phyloP scores from a whole-genome alignment of 129 eudicot species.

The Heracleum sosnowskyi region DNA sequence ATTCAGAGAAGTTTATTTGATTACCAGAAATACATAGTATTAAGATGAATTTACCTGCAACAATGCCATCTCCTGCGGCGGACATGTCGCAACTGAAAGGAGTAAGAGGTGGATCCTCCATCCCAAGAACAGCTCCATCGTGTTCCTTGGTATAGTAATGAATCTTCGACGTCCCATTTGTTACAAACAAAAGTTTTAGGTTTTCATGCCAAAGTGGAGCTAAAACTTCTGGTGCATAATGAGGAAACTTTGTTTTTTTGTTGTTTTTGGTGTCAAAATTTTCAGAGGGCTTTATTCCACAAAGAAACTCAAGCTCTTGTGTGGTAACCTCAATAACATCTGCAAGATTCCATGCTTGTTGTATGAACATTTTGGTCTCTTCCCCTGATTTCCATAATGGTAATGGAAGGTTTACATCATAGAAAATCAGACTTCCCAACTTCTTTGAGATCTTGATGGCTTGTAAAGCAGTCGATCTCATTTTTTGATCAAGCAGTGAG shows the following conservation, averaged over 20 bases:
- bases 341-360: conserved; percentile 63
- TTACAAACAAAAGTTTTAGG: conserved; percentile 80
- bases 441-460: conserved; percentile 75
- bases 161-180: conserved; percentile 90
- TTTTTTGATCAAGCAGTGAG: conserved; percentile 70
- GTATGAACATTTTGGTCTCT: conserved; percentile 61
- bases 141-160: conserved; percentile 84
- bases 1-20: neutral
- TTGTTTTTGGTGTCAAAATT: conserved; percentile 65
- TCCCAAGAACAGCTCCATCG: conserved; percentile 68
- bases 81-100: conserved; percentile 88
- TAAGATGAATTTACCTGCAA: conserved; percentile 57
- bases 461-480: conserved; percentile 64
- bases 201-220: conserved; percentile 70
- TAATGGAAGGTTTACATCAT: conserved; percentile 80
- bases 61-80: conserved; percentile 85
- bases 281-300: conserved; percentile 63
- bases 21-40: neutral
- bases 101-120: conserved; percentile 76
- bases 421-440: conserved; percentile 75
- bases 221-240: conserved; percentile 55
- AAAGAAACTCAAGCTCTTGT: conserved; percentile 91
- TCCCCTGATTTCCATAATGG: conserved; percentile 77
- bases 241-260: conserved; percentile 54
- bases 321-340: conserved; percentile 84